Evolutionary conservation across 176 grass and related monocot genomes (phyloP).

Genomic region (Musa troglodytarum): DNA sequence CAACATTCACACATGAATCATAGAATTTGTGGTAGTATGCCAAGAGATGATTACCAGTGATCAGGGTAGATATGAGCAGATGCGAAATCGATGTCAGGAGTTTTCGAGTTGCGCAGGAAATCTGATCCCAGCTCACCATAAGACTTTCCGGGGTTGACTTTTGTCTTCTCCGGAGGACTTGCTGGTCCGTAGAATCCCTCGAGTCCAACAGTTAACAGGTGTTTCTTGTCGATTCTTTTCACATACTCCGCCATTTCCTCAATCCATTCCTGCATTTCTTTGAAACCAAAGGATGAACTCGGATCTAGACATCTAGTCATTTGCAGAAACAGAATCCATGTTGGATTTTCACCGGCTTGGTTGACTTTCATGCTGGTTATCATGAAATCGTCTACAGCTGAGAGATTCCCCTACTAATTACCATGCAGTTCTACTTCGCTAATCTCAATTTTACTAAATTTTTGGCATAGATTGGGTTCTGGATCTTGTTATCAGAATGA

Average conservation of each 20-base stretch:
- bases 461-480: no score
- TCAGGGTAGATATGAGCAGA: conserved; percentile 91
- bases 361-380: no score
- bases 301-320: background rate
- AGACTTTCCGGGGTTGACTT: conserved; percentile 57
- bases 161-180: conserved; percentile 32
- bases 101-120: conserved; percentile 75
- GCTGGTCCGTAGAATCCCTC: conserved; percentile 84
- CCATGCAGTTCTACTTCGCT: no score
- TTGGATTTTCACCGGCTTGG: no score
- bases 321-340: background rate
- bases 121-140: conserved; percentile 57
- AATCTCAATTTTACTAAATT: no score
- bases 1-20: background rate
- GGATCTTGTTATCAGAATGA: no score
- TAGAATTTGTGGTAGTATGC: background rate
- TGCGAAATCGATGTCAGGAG: conserved; percentile 59
- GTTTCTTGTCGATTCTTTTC: conserved; percentile 60
- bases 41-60: conserved; percentile 34
- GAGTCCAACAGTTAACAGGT: conserved; percentile 67
- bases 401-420: no score
- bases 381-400: no score
- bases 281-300: background rate
- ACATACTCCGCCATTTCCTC: conserved; percentile 77
- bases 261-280: conserved; percentile 54